phyloP scores from a whole-genome alignment of 768 basidiomycete species.

The Cystobasidium ongulense region DNA sequence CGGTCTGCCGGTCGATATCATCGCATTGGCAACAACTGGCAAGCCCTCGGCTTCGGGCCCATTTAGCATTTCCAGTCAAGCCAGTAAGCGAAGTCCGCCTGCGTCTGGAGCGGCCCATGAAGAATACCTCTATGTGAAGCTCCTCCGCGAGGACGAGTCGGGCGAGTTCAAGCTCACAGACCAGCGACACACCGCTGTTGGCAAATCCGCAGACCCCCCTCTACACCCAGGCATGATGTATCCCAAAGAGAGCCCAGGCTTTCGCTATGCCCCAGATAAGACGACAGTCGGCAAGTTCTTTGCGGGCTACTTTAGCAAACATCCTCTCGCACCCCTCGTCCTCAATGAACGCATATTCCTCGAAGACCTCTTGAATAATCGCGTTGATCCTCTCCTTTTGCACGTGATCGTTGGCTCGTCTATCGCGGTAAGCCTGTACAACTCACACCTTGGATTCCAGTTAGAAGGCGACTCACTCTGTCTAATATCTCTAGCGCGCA shows the following conservation, averaged over 20 bases:
- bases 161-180: background rate
- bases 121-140: constrained; percentile 20
- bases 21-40: constrained; percentile 15
- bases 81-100: background rate
- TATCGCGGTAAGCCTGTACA: background rate
- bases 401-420: constrained; percentile 26
- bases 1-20: constrained; percentile 24
- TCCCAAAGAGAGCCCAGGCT: background rate
- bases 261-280: constrained; percentile 17
- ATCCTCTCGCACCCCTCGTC: constrained; percentile 20
- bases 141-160: constrained; percentile 27
- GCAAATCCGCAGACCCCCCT: background rate
- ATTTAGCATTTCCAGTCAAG: background rate
- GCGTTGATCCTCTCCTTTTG: background rate
- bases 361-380: constrained; percentile 10
- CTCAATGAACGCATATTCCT: constrained; percentile 22
- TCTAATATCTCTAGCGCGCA: background rate
- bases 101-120: background rate
- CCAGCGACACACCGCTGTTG: background rate
- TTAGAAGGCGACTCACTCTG: background rate
- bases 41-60: constrained; percentile 15
- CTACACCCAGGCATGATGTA: background rate
- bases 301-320: constrained; percentile 17
- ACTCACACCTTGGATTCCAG: background rate
- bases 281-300: constrained; percentile 18